These are phyloP conservation scores for Oryza punctata DNA, from an alignment of 176 grass and related monocot genomes.

Conservation along the genomic window DNA sequence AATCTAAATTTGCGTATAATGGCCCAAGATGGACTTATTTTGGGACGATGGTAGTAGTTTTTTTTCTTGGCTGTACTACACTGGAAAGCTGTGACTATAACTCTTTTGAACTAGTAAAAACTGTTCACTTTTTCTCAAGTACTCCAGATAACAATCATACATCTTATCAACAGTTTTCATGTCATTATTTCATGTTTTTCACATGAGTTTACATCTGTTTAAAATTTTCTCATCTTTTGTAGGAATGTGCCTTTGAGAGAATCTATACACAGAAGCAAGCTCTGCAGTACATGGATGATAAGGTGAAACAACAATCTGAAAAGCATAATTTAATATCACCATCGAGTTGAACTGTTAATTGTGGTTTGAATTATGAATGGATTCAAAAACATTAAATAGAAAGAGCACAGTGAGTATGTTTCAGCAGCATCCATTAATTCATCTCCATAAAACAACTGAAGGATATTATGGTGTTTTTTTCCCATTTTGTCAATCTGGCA, in stretches of 20 bases:
- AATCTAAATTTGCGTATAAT: too few species aligned
- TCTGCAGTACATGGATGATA: constrained; percentile 82
- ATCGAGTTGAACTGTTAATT: background rate
- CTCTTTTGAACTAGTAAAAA: constrained; percentile 20
- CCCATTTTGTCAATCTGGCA: background rate
- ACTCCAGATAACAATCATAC: background rate
- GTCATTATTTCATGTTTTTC: background rate
- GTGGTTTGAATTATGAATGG: constrained; percentile 7
- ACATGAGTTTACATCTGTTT: background rate
- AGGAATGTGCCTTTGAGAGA: constrained; percentile 96
- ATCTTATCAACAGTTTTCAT: background rate
- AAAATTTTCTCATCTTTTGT: constrained; percentile 24
- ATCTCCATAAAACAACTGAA: background rate
- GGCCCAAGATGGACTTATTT: too few species aligned
- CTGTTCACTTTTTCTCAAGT: constrained; percentile 11
- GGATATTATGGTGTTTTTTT: background rate
- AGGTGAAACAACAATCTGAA: constrained; percentile 44
- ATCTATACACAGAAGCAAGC: constrained; percentile 91
- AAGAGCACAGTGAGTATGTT: background rate
- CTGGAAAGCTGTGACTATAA: background rate
- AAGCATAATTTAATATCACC: constrained; percentile 1
- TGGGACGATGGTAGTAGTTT: too few species aligned
- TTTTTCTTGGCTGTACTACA: constrained; percentile 11
- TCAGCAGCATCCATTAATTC: background rate
- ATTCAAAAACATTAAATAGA: background rate